Conservation (phyloP, 1,284 basidiomycete genomes). For the Filobasidium uniguttulatum region DNA sequence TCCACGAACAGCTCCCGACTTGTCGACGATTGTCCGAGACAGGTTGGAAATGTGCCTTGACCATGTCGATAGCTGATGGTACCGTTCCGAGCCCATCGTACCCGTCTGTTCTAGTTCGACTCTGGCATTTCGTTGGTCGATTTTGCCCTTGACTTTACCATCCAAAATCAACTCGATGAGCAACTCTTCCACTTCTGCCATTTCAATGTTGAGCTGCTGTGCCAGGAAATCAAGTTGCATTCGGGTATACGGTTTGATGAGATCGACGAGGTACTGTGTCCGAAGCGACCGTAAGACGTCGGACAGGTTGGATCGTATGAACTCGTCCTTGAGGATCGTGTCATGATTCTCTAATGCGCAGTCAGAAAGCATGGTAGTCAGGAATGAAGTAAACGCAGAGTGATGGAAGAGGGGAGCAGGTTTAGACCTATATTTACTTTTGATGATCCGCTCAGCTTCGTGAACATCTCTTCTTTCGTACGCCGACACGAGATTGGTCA, state of each 20-base stretch:
- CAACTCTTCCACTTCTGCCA: constrained; percentile 78
- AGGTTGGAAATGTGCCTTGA: too few relatives aligned
- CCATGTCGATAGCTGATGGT: too few relatives aligned
- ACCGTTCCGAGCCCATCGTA: too few relatives aligned
- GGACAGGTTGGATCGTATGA: constrained; percentile 86
- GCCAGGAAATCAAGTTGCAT: constrained; percentile 83
- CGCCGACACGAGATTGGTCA: constrained; percentile 92
- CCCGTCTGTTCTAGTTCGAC: constrained; percentile 78
- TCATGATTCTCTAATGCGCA: constrained; percentile 59
- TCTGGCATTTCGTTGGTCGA: constrained; percentile 87
- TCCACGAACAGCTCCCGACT: too few relatives aligned
- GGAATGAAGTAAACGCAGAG: too few relatives aligned
- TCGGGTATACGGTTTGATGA: constrained; percentile 92
- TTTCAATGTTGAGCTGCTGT: constrained; percentile 86
- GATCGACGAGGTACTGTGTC: constrained; percentile 91
- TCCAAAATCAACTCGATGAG: constrained; percentile 88
- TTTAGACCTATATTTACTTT: too few relatives aligned
- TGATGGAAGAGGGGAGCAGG: too few relatives aligned
- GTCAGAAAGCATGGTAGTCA: constrained; percentile 3
- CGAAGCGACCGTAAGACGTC: constrained; percentile 84
- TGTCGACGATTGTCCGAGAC: too few relatives aligned
- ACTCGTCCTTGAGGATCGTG: constrained; percentile 88
- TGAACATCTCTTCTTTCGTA: constrained; percentile 94
- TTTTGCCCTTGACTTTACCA: constrained; percentile 83
- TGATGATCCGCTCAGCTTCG: constrained; percentile 83